These are phyloP conservation scores for Artemisia tridentata DNA, from an alignment of 129 eudicot species.

Conservation along the genomic window DNA sequence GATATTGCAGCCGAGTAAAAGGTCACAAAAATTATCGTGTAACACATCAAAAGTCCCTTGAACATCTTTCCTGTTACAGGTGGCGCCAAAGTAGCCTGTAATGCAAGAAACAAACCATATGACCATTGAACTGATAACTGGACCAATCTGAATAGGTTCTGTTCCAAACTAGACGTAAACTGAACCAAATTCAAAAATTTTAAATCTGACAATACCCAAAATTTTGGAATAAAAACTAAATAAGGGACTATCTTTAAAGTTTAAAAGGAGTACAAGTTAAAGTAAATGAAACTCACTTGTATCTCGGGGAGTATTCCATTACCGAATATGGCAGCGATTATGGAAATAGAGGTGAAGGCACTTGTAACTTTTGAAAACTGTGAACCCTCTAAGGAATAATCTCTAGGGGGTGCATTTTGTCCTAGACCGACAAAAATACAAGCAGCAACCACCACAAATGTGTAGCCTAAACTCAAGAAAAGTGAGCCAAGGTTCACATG, in stretches of 20 bases:
- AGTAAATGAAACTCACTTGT: conserved; percentile 28
- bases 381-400: conserved; percentile 52
- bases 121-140: neutral
- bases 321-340: conserved; percentile 73
- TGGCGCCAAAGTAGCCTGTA: conserved; percentile 72
- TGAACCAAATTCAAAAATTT: no score
- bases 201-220: no score
- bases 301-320: conserved; percentile 80
- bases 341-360: conserved; percentile 73
- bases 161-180: no score
- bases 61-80: conserved; percentile 78
- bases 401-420: conserved; percentile 53
- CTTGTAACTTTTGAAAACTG: conserved; percentile 37
- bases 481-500: conserved; percentile 1
- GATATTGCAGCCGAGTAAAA: conserved; percentile 65
- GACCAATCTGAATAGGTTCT: no score
- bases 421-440: conserved; percentile 56
- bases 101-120: neutral
- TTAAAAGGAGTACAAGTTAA: neutral
- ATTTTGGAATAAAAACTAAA: no score
- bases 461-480: neutral
- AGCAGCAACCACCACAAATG: conserved; percentile 18
- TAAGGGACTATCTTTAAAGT: neutral
- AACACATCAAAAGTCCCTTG: conserved; percentile 68
- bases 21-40: conserved; percentile 50